Evolutionary conservation across 164 flowering plant genomes (phyloP), one percentile per base, ranked within the genome.

Genomic region (Liriodendron chinense): DNA sequence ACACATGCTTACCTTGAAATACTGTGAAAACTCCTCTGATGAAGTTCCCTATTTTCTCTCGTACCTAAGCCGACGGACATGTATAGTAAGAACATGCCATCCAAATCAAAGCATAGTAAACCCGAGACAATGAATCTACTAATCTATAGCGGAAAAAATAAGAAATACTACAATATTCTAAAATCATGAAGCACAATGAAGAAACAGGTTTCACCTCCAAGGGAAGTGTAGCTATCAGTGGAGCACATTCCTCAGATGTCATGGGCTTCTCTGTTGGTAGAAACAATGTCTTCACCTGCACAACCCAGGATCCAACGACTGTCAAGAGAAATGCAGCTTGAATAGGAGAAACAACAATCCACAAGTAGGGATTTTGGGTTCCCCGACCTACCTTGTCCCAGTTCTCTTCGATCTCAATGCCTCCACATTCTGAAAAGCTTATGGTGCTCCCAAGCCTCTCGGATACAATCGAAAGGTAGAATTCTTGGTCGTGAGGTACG

Each of bases 371-470:
- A 23, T 50, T 48, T 23, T 25, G 9, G 24, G n/a, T 72, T 68
- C n/a, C 59, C 61, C 21, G 14, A 47, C 49, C 56, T 82, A 93
- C 98, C 91, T 94, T 94, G 81, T 94, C 98, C 98, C 98, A 94
- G 75, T 94, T 94, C 82, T 93, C 98, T 85, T 94, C 98, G 53
- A 94, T 94, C 72, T 94, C 98, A 82, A 94, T 91, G 12, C 98
- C 98, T 2, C 97, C 98, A 81, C 98, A 94, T 75, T 93, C 98
- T 0, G 98, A 94, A 78, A 94, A 94, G 85, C 94, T 91, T 20
- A 94, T 84, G 70, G 87, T 91, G 80, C 87, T 80, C 9, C 98
- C 98, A 49, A 94, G 91, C 84, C 98, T 89, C 21, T 94, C 98
- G 71, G 98, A 94, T 21, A 91, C 90, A 34, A 94, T 85, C 9